phyloP scores from a whole-genome alignment of 1,284 basidiomycete species.

The Microbotryum violaceum region DNA sequence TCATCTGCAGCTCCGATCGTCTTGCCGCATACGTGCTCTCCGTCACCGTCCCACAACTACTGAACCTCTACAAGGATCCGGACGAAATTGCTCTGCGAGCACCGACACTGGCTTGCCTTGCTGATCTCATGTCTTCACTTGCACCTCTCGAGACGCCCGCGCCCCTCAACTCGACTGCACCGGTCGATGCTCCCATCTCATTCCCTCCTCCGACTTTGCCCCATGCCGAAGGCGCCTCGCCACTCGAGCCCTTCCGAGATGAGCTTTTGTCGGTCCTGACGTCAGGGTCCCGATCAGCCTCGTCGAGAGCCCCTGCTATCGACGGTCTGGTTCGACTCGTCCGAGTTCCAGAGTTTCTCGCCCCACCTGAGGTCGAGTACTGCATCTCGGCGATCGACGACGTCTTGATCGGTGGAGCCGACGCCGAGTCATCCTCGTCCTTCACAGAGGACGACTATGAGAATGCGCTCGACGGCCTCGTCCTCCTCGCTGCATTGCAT shows the following conservation, averaged over 20 bases:
- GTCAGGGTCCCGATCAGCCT: slow-evolving; percentile 41
- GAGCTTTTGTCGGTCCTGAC: slow-evolving; percentile 61
- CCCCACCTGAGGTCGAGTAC: slow-evolving; percentile 66
- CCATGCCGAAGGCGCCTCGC: slow-evolving; percentile 36
- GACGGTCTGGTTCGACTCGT: slow-evolving; percentile 57
- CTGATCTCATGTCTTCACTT: slow-evolving; percentile 3
- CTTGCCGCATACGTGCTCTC: slow-evolving; percentile 61
- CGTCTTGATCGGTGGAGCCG: slow-evolving; percentile 50
- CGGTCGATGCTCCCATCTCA: not conserved
- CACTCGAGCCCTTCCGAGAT: slow-evolving; percentile 62
- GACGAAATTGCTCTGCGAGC: slow-evolving; percentile 63
- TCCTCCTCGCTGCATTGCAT: slow-evolving; percentile 53
- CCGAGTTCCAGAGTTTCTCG: slow-evolving; percentile 57
- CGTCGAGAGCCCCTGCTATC: slow-evolving; percentile 48
- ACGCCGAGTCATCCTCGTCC: slow-evolving; percentile 36
- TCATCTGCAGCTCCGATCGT: slow-evolving; percentile 52
- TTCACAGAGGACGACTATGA: slow-evolving; percentile 48
- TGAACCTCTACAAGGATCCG: slow-evolving; percentile 66
- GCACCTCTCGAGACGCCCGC: slow-evolving; percentile 40
- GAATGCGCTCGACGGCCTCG: slow-evolving; percentile 60
- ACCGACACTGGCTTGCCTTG: slow-evolving; percentile 45
- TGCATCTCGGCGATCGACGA: slow-evolving; percentile 70
- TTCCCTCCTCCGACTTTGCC: slow-evolving; percentile 7
- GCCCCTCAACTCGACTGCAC: slow-evolving; percentile 14
- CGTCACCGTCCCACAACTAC: slow-evolving; percentile 62